A percentile compares a stretch with the other conserved stretches of the same genome.
Evolutionary conservation across 202 grass and related monocot species (phyloP).

Genomic region (Eragrostis tef): DNA sequence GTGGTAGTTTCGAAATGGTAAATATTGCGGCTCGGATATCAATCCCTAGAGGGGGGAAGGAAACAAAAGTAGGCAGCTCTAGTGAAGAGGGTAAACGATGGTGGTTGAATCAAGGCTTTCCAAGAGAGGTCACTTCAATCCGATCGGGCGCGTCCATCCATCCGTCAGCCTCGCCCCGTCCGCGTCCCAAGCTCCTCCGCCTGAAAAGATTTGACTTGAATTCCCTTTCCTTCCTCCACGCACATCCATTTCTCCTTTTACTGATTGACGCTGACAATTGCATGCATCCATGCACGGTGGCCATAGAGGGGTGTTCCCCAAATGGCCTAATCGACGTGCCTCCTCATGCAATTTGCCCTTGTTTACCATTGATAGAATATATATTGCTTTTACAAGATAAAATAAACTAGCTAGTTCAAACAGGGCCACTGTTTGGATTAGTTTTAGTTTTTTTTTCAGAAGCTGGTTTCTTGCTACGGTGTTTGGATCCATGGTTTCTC

Average conservation of each 20-base stretch:
- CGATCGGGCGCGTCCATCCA: conserved; percentile 39
- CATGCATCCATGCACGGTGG: conserved; percentile 50
- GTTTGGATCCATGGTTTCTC: too few relatives aligned
- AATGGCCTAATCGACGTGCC: conserved; percentile 37
- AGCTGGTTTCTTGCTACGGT: too few relatives aligned
- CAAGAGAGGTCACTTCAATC: conserved; percentile 55
- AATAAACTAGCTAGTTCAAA: too few relatives aligned
- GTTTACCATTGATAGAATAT: neutral
- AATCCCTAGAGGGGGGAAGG: neutral
- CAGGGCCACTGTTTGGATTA: too few relatives aligned
- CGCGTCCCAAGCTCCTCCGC: conserved; percentile 12
- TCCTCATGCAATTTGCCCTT: conserved; percentile 11
- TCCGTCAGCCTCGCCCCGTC: neutral
- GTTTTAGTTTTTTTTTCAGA: too few relatives aligned
- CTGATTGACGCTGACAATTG: conserved; percentile 58
- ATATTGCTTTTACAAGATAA: too few relatives aligned
- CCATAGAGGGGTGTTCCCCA: conserved; percentile 34
- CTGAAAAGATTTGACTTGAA: conserved; percentile 59
- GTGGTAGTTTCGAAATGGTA: conserved; percentile 34
- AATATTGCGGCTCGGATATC: conserved; percentile 39
- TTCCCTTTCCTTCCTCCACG: conserved; percentile 11
- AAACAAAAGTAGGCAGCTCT: conserved; percentile 52
- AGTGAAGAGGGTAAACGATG: conserved; percentile 50
- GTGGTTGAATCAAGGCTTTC: conserved; percentile 58
- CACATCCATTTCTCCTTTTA: neutral